Conservation (phyloP, 257 asterid genomes). For the Solanum bulbocastanum region DNA sequence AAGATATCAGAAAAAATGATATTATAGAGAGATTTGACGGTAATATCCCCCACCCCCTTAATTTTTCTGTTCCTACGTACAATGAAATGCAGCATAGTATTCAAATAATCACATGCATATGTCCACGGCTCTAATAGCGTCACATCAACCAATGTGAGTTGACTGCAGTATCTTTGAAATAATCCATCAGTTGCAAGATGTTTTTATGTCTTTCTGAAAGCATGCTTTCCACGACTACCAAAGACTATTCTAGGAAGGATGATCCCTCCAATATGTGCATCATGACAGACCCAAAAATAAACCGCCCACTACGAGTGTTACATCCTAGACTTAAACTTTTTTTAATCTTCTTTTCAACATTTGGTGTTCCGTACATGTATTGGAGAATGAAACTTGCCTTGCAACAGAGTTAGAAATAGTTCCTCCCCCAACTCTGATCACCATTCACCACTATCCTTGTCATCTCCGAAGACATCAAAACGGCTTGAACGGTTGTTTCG, state of each 20-base stretch:
- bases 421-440: constrained; percentile 11
- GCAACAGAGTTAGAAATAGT: neutral
- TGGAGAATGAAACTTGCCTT: constrained; percentile 11
- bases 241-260: neutral
- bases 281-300: neutral
- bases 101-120: neutral
- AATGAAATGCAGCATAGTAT: neutral
- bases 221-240: neutral
- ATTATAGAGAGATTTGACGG: neutral
- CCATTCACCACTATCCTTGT: constrained; percentile 6
- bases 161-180: neutral
- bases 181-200: neutral
- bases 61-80: neutral
- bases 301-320: neutral
- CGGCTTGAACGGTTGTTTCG: constrained; percentile 19
- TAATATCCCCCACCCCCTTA: neutral
- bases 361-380: neutral
- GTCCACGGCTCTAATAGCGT: neutral
- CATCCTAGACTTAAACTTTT: neutral
- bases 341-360: neutral
- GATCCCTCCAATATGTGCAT: neutral
- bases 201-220: neutral
- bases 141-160: neutral
- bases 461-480: constrained; percentile 29
- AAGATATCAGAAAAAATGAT: neutral